Evolutionary conservation across 163 green algal species (phyloP), one percentile per base, ranked within the genome.

Genomic region (Scenedesmus sp.): DNA sequence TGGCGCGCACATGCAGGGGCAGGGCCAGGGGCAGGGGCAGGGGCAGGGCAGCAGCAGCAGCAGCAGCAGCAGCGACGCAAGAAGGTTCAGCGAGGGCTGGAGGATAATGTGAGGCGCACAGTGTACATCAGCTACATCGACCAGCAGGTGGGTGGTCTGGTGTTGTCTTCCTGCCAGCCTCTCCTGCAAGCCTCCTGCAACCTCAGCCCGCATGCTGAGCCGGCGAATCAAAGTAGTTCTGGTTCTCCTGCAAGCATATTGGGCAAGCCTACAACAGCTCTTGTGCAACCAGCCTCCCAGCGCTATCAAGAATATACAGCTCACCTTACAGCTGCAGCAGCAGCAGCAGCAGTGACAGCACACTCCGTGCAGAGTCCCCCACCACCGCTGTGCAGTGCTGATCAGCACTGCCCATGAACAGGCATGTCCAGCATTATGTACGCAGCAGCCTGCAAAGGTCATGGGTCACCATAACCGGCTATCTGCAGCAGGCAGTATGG

Each of bases 81-180:
- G 51, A 72, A 84, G 59, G 80, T 88, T 43, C 94, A 96, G 90
- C 91, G 83, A 33, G 81, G 81, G 15, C 56, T 96, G 43, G 95
- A 95, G 40, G 96, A 97, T 49, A 97, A 97, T 83, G 94, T 99
- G 37, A 89, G 89, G 53, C 94, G 97, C 70, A 99, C 97, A 3
- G 95, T 99, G 0, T 99, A 99, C 92, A 97, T 99, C 59, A 97
- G 92, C 65, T 97, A 99, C 91, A 95, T 97, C 37, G 97, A 98
- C 79, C 94, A 96, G 88, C 92, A 96, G 93, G 94, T 96, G 78
- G 37, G 92, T n/a, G n/a, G 12, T 12, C 33, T 72, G 65, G 61
- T 73, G 3, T 0, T 37, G 30, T 1, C 18, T 76, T 76, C 65
- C 30, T 76, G 65, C 65, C 37, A 76, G 65, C 65, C 15, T 18